Evolutionary conservation across 441 rosid genomes (phyloP), one percentile per base, ranked within the genome.

Genomic region (Corymbia calophylla): DNA sequence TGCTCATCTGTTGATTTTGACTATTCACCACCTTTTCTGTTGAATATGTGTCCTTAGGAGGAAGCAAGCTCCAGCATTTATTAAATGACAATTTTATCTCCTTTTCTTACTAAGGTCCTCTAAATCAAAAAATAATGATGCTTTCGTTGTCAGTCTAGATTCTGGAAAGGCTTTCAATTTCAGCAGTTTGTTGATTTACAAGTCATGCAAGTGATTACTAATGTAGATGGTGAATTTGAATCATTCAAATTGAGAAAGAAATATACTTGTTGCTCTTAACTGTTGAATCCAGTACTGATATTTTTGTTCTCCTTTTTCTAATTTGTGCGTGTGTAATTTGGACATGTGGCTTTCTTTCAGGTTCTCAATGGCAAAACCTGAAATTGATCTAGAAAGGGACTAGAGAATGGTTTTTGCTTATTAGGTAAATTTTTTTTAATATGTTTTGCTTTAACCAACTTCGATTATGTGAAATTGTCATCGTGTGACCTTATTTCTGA

Each of bases 291-390:
- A 73, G 82, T 39, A 6, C 49, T 73, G 49, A 12, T 49, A 44
- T 23, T 39, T 39, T 39, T 73, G 49, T 35, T 70, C 82, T 73
- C 49, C 29, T n/a, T 73, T 39, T 39, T 73, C 82, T 73, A 73
- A 73, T 35, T 39, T 21, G 29, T 35, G 82, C 82, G 8, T 21
- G 49, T 39, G 82, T 73, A 39, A 2, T 73, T 73, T 39, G 49
- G 82, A 73, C 48, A 21, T 5, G 25, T 39, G 66, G 31, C 53
- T 70, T 66, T 51, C n/a, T 90, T 88, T 62, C 92, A 92, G 98
- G 93, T 88, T 84, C 86, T 87, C 66, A 47, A 96, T 98, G 99
- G 99, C 99, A 6, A 97, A 96, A 93, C 80, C 93, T n/a, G n/a
- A n/a, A n/a, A n/a, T n/a, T n/a, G n/a, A n/a, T n/a, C n/a, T n/a